Base-by-base conservation (phyloP, 192 early-diverging fungal genomes). In the Diversispora eburnea region DNA sequence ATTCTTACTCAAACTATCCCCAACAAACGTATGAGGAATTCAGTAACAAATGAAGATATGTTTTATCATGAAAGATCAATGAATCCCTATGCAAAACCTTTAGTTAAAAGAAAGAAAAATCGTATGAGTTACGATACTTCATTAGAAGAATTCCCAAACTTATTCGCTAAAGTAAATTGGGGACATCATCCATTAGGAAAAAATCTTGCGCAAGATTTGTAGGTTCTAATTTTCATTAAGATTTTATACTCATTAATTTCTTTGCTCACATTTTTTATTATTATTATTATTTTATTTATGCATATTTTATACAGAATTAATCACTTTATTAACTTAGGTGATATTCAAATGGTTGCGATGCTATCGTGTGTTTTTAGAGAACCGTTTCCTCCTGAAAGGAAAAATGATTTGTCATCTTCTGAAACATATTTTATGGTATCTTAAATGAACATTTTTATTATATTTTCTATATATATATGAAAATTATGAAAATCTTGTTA, bases 301-400 rank as follows among this genome's bases (percentile, higher is more conserved):
- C 67, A 86, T 8, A 54, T 45, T 12, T 45, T 0, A 48, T 17
- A 22, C 67, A 86, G 87, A 17, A 80, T 91, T 64, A 66, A 77
- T 0, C 83, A 89, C 70, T 79, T 88, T 60, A 78, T 83, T 47
- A 63, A 70, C 8, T 77, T 81, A 68, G 86, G 89, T 7, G 89
- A 91, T 78, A 83, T 90, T 25, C 90, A 91, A 73, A 90, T 83
- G 47, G 70, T 88, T 25, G 89, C 89, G 0, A 73, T 91, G 45
- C 72, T 91, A 19, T 81, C 82, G 15, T 91, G 90, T 70, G 88
- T 86, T 1, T 89, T 91, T 69, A 79, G 78, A 41, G 83, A 84
- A 47, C 69, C 69, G 7, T 71, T 59, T 22, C 69, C 69, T 25
- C 56, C 52, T 2, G 17, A 71, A 43, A 19, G 6, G 5, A 59